These are phyloP conservation scores for Nannizziopsis barbatae DNA, from an alignment of 2,329 filamentous ascomycete species.

Conservation along the genomic window DNA sequence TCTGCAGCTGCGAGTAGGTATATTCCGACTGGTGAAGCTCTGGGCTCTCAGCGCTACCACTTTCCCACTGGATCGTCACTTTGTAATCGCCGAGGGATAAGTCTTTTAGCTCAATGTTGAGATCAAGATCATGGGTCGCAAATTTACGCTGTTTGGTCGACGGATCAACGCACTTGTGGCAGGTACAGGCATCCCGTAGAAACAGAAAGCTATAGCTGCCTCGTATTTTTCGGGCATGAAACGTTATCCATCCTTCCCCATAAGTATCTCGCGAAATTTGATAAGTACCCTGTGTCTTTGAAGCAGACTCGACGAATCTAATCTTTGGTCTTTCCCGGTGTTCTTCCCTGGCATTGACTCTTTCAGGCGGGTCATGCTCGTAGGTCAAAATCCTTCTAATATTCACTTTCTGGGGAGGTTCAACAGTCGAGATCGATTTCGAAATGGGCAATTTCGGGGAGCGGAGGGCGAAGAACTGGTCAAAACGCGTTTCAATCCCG, in stretches of 20 bases:
- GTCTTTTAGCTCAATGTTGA: slow-evolving; percentile 30
- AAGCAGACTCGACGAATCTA: too few species aligned
- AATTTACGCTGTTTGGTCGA: slow-evolving; percentile 55
- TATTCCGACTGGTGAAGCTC: slow-evolving; percentile 27
- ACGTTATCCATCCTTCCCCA: neutral
- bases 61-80: slow-evolving; percentile 45
- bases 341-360: too few species aligned
- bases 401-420: too few species aligned
- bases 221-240: neutral
- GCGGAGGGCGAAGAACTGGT: too few species aligned
- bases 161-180: slow-evolving; percentile 43
- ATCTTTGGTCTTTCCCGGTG: too few species aligned
- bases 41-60: neutral
- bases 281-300: too few species aligned
- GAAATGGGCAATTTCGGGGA: too few species aligned
- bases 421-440: too few species aligned
- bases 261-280: too few species aligned
- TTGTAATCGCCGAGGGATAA: slow-evolving; percentile 29
- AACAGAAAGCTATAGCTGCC: slow-evolving; percentile 7
- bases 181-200: slow-evolving; percentile 48
- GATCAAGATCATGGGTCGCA: slow-evolving; percentile 52
- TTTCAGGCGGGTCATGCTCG: too few species aligned
- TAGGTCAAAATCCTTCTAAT: too few species aligned
- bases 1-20: slow-evolving; percentile 13
- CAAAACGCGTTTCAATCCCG: too few species aligned